Conservation (phyloP, 306 rosid species). For the Vigna trinervia region DNA sequence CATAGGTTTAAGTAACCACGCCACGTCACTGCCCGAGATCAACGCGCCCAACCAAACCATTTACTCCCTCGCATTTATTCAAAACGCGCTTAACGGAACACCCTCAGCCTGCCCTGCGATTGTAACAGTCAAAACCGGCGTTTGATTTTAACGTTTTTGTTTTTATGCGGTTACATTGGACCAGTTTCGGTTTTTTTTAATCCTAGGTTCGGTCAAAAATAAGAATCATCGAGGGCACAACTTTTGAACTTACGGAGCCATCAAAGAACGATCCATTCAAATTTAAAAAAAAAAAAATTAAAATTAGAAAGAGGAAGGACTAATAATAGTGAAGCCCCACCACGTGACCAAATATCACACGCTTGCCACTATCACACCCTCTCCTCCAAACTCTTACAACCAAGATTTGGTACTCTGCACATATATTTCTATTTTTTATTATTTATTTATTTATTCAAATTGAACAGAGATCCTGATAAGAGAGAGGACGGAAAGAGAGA, state of each 20-base stretch:
- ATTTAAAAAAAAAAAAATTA: neutral
- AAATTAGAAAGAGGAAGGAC: neutral
- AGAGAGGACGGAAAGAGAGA: conserved; percentile 8
- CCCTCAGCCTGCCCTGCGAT: conserved; percentile 8
- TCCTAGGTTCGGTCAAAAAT: conserved; percentile 36
- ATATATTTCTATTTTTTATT: neutral
- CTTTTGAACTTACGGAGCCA: conserved; percentile 48
- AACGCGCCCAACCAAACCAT: too few species aligned
- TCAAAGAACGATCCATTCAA: conserved; percentile 40
- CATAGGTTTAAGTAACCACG: too few species aligned
- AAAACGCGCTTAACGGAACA: neutral
- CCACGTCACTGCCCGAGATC: too few species aligned
- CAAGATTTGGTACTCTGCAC: neutral
- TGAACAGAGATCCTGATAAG: conserved; percentile 31
- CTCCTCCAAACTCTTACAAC: neutral
- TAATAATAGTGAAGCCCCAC: conserved; percentile 60
- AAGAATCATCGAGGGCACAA: conserved; percentile 42
- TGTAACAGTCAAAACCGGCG: conserved; percentile 62
- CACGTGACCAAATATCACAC: conserved; percentile 57
- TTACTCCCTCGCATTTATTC: too few species aligned
- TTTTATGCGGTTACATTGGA: conserved; percentile 32
- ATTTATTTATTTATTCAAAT: conserved; percentile 26
- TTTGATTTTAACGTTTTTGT: conserved; percentile 53
- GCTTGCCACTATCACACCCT: conserved; percentile 36
- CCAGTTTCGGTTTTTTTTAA: conserved; percentile 32